Percentiles rank a stretch among this genome's conserved stretches.
These are phyloP conservation scores for Candida golubevii DNA, from an alignment of 805 yeast species.

Conservation along the genomic window DNA sequence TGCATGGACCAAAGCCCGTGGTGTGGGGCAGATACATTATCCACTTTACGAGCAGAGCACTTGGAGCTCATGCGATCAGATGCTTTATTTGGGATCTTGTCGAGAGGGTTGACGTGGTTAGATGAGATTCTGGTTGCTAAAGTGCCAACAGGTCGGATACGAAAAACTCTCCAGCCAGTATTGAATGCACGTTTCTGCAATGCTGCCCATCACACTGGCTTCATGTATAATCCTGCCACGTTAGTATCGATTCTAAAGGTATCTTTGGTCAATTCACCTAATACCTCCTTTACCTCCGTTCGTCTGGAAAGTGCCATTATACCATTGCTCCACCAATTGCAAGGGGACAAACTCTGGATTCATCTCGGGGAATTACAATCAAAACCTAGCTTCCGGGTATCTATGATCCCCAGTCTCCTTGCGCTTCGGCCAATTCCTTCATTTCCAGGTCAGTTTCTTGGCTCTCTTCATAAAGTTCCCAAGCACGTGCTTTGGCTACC, in stretches of 20 bases:
- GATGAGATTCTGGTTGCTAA: conserved; percentile 7
- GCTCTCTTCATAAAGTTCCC: too few relatives aligned
- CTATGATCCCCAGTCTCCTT: too few relatives aligned
- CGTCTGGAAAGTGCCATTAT: conserved; percentile 1
- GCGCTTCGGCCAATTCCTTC: too few relatives aligned
- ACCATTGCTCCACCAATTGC: not conserved
- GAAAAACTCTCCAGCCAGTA: conserved; percentile 3
- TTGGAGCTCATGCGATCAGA: conserved; percentile 5
- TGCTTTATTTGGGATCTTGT: conserved; percentile 9
- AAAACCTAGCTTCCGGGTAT: too few relatives aligned
- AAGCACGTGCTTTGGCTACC: conserved; percentile 19
- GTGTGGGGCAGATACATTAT: conserved; percentile 26
- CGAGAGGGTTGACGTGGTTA: conserved; percentile 3
- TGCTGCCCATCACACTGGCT: conserved; percentile 1
- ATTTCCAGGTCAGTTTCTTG: conserved; percentile 1
- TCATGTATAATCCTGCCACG: conserved; percentile 10
- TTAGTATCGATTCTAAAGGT: conserved; percentile 3
- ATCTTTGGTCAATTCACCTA: conserved; percentile 6
- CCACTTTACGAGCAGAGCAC: conserved; percentile 10
- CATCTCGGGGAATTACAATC: not conserved
- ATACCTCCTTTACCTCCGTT: conserved; percentile 11
- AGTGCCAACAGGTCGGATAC: not conserved
- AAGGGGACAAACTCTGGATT: conserved; percentile 4
- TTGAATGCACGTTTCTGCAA: not conserved
- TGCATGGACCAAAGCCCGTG: conserved; percentile 19